Evolutionary conservation across 73 alveolate species (phyloP).

Genomic region (Paramecium octaurelia): DNA sequence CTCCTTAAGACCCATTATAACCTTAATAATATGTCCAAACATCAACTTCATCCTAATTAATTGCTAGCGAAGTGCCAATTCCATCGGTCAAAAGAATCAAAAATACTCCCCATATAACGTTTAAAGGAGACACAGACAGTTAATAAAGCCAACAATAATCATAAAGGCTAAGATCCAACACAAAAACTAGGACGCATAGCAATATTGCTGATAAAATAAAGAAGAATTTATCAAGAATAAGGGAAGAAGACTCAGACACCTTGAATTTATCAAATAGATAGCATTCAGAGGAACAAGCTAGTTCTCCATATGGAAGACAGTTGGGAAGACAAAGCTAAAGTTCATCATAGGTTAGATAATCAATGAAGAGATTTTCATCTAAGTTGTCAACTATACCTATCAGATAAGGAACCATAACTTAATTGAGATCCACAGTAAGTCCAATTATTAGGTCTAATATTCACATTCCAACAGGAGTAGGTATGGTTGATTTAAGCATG

Average conservation of each 20-base stretch:
- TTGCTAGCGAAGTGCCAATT: background rate
- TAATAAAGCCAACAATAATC: background rate
- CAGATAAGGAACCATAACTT: background rate
- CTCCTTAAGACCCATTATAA: background rate
- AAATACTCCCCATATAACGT: background rate
- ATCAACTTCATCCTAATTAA: background rate
- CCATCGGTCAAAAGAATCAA: constrained; percentile 15
- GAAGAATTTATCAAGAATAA: background rate
- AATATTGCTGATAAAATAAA: background rate
- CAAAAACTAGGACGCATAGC: background rate
- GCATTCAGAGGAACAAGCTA: background rate
- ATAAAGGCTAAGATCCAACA: background rate
- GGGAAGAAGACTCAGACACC: constrained; percentile 45
- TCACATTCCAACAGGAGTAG: background rate
- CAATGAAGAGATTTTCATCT: constrained; percentile 36
- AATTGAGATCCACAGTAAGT: background rate
- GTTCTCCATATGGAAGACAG: background rate
- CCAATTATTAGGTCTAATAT: background rate
- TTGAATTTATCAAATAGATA: background rate
- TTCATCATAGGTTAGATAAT: background rate
- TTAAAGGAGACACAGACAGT: background rate
- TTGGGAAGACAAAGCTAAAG: background rate
- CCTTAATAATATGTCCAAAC: background rate
- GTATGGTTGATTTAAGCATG: constrained; percentile 30
- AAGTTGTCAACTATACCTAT: constrained; percentile 1